Evolutionary conservation across 1,284 basidiomycete species (phyloP).

Genomic region (Cutaneotrichosporon sp.): DNA sequence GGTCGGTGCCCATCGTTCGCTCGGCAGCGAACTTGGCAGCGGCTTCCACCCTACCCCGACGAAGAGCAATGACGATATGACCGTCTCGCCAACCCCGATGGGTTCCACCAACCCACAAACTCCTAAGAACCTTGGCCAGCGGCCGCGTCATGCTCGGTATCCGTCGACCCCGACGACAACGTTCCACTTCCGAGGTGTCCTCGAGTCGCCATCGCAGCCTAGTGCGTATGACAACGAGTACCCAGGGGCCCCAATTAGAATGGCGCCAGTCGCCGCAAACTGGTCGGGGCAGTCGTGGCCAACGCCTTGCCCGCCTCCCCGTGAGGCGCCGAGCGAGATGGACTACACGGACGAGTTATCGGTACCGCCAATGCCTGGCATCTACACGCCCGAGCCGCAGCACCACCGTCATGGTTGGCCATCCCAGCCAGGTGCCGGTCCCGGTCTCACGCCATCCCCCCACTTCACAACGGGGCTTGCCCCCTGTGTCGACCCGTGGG

Average conservation of each 20-base stretch:
- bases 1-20: slow-evolving; percentile 22
- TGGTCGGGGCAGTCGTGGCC: slow-evolving; percentile 16
- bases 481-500: slow-evolving; percentile 22
- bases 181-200: slow-evolving; percentile 14
- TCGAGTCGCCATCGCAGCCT: neutral
- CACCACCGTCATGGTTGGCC: neutral
- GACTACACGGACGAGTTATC: neutral
- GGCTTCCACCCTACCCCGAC: slow-evolving; percentile 11
- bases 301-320: slow-evolving; percentile 15
- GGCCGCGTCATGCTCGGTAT: neutral
- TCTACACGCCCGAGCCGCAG: neutral
- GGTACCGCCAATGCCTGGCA: neutral
- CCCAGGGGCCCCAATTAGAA: slow-evolving; percentile 1
- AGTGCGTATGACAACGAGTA: slow-evolving; percentile 15
- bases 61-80: neutral
- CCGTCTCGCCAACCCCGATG: neutral
- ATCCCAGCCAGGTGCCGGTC: neutral
- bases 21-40: slow-evolving; percentile 36
- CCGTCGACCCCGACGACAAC: slow-evolving; percentile 5
- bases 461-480: slow-evolving; percentile 8
- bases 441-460: slow-evolving; percentile 4
- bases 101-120: neutral
- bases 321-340: neutral
- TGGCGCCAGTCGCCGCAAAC: neutral
- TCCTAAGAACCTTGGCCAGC: neutral